Evolutionary conservation across 345 rosid species (phyloP).

Genomic region (Passiflora organensis): DNA sequence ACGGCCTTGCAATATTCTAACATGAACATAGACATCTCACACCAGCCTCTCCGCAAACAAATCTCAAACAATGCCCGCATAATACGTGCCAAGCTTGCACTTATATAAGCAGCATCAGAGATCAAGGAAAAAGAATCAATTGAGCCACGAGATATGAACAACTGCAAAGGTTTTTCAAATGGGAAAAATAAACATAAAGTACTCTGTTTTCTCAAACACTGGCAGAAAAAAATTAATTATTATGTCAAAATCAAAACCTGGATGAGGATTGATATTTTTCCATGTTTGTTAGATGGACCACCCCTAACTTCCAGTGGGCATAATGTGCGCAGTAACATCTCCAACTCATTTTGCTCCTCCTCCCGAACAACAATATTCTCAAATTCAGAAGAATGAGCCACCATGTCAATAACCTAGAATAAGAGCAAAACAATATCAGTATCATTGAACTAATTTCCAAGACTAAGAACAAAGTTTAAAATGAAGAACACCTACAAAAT

Average conservation of each 20-base stretch:
- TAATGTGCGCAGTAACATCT: conserved; percentile 60
- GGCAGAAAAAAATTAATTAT: conserved; percentile 16
- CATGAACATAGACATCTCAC: conserved; percentile 87
- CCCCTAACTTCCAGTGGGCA: conserved; percentile 90
- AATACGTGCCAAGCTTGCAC: conserved; percentile 98
- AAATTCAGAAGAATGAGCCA: conserved; percentile 94
- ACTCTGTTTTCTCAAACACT: conserved; percentile 13
- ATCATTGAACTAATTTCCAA: background rate
- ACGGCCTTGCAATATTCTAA: conserved; percentile 97
- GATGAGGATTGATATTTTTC: conserved; percentile 92
- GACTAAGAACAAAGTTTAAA: background rate
- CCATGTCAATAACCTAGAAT: conserved; percentile 81
- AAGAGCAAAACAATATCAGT: conserved; percentile 16
- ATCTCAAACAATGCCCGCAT: conserved; percentile 94
- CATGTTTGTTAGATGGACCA: conserved; percentile 91
- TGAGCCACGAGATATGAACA: conserved; percentile 90
- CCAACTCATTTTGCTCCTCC: conserved; percentile 95
- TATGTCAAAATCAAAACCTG: conserved; percentile 46
- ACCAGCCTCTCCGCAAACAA: conserved; percentile 89
- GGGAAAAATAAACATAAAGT: conserved; percentile 17
- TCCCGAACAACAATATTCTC: conserved; percentile 95
- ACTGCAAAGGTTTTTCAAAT: conserved; percentile 50
- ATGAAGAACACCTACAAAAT: no score
- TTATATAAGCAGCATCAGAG: conserved; percentile 93
- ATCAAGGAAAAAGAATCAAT: conserved; percentile 87